Base-by-base conservation (phyloP, 306 rosid genomes). In the Canavalia ensiformis region DNA sequence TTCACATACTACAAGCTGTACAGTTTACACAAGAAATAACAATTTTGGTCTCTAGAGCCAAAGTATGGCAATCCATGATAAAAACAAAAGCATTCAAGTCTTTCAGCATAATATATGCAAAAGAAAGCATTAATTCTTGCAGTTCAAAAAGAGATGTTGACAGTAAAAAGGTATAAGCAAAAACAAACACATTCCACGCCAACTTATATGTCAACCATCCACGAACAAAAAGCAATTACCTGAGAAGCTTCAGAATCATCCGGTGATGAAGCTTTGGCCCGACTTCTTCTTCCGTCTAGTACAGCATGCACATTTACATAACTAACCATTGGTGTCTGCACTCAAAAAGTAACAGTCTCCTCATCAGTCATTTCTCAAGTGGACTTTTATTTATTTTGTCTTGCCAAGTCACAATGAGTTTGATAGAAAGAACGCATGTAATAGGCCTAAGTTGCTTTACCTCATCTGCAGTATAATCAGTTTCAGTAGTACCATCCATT, bases 261-360 rank as follows among this genome's bases (percentile, higher is more conserved):
- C 0, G 91, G 68, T 8, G 92, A 58, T 12, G 90, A 84, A 74
- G 93, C 88, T 81, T 88, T 95, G 1, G 94, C 97, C n/a, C 97
- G 98, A 81, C 63, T 87, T 84, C 99, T 83, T 85, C 97, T 88
- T 59, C 83, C 97, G 8, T 95, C 98, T 34, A 95, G 84, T 28
- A 95, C 80, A 54, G 94, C 99, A 79, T 93, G 98, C 56, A 93
- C 99, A 88, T 95, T 95, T 54, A 95, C 97, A 84, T 93, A 93
- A 71, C 94, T 91, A 33, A 95, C 84, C 94, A 93, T 95, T 28
- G 99, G 99, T 7, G 99, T 95, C 98, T 95, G 85, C 69, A 72
- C 56, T 80, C 49, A 59, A 37, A 39, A 62, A 56, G 50, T 84
- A 5, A 12, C 31, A 80, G 54, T 8, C 76, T 44, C 79, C 34